Evolutionary conservation across 306 rosid species (phyloP), one percentile per base, ranked within the genome.

Genomic region (Acacia confusa): DNA sequence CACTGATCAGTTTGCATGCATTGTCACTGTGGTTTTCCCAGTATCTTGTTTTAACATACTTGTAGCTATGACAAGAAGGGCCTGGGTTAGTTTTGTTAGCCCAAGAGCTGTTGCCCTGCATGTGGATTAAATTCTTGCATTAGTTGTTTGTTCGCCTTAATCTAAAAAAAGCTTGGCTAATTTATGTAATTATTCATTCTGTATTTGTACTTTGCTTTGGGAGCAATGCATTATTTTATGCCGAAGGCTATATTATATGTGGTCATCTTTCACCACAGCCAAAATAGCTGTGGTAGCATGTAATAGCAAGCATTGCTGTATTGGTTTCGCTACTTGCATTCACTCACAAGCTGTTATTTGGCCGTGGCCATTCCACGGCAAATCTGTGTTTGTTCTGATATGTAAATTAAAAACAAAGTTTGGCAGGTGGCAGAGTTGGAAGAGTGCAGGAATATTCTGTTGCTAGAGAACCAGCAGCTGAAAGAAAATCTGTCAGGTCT

Each of bases 391-490:
- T 88, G 84, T 86, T 91, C 97, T 95, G 92, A 95, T 93, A 75
- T 79, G 90, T 94, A 86, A 86, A 89, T 92, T 92, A 87, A 92
- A 94, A 87, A 84, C 88, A 88, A 93, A 93, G 94, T 88, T 81
- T 89, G 91, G 89, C 99, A 95, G 99, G 94, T 93, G 85, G 85
- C 83, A 83, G 92, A 86, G 87, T 88, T 92, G 89, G 96, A 92
- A 78, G 89, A 88, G 74, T 85, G 88, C 81, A 89, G 85, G 86
- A 75, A 79, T 81, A 85, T 44, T 83, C 86, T 86, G 82, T 81
- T 85, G 58, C 89, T 86, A 85, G 96, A 92, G 86, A 95, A 93
- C 82, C 88, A 84, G 82, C 89, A 84, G 74, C 74, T 92, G 85
- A 65, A 66, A 85, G 97, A 85, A 88, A 89, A 81, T 63, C 40